These are phyloP conservation scores for Pseudogymnoascus sp. DNA, from an alignment of 2,329 filamentous ascomycete species.

Conservation along the genomic window DNA sequence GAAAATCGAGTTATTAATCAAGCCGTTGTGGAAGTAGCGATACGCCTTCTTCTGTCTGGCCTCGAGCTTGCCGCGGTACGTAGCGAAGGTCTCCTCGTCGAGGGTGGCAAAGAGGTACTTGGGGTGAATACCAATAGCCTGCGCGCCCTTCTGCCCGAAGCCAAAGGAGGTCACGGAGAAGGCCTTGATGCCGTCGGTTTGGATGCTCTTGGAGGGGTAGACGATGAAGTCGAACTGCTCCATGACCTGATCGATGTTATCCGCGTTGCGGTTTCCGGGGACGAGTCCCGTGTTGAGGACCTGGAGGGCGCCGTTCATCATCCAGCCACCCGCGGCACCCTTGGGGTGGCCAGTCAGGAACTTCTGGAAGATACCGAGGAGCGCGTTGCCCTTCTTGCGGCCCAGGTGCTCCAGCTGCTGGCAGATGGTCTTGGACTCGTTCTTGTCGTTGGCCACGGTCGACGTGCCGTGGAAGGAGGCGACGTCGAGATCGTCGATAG, in stretches of 20 bases:
- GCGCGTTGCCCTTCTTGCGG: slow-evolving; percentile 89
- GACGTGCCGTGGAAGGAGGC: slow-evolving; percentile 99
- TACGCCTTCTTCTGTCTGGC: slow-evolving; percentile 97
- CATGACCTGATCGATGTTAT: slow-evolving; percentile 94
- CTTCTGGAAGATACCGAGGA: slow-evolving; percentile 98
- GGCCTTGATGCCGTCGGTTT: slow-evolving; percentile 96
- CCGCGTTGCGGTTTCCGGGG: slow-evolving; percentile 93
- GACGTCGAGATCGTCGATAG: slow-evolving; percentile 88
- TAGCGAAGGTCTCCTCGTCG: slow-evolving; percentile 71
- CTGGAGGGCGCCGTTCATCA: slow-evolving; percentile 97
- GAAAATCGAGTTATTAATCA: slow-evolving; percentile 97
- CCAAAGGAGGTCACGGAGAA: slow-evolving; percentile 99
- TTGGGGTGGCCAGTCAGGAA: slow-evolving; percentile 98
- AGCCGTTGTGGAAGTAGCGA: slow-evolving; percentile 94
- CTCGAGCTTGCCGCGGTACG: slow-evolving; percentile 82
- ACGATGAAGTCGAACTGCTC: slow-evolving; percentile 97
- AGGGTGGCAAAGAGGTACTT: slow-evolving; percentile 94
- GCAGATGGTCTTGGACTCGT: slow-evolving; percentile 95
- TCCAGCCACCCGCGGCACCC: slow-evolving; percentile 98
- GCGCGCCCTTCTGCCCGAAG: slow-evolving; percentile 97
- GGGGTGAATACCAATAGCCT: slow-evolving; percentile 93
- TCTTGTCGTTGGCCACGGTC: slow-evolving; percentile 98
- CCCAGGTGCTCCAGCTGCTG: slow-evolving; percentile 93
- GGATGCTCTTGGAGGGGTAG: slow-evolving; percentile 88
- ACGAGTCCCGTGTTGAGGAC: slow-evolving; percentile 90